Evolutionary conservation across 2,329 filamentous ascomycete genomes (phyloP).

Genomic region (Aspergillus pseudotamarii): DNA sequence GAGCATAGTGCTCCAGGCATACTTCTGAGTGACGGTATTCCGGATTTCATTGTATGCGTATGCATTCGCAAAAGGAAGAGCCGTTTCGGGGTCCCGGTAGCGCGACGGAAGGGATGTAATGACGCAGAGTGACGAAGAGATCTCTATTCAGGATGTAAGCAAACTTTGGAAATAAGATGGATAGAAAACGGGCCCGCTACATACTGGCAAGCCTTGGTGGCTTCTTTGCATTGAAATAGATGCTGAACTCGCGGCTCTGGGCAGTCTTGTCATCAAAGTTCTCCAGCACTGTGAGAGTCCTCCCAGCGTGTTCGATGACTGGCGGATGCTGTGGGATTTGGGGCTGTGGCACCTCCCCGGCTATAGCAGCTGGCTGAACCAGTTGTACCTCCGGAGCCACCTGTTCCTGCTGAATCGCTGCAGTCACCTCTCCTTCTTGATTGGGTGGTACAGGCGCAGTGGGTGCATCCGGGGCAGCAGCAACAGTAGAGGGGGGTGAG

Average conservation of each 20-base stretch:
- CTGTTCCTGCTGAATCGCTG: constrained; percentile 11
- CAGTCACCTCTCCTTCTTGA: constrained; percentile 3
- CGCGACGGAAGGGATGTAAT: constrained; percentile 81
- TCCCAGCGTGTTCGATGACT: constrained; percentile 55
- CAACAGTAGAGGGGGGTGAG: not conserved
- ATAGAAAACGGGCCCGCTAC: constrained; percentile 16
- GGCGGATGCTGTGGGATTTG: constrained; percentile 34
- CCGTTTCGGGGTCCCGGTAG: constrained; percentile 83
- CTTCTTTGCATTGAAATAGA: constrained; percentile 59
- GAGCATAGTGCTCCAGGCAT: constrained; percentile 78
- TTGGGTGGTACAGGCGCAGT: constrained; percentile 6
- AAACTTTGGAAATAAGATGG: not conserved
- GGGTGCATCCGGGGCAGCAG: not conserved
- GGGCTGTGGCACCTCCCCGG: constrained; percentile 26
- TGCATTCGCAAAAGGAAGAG: constrained; percentile 76
- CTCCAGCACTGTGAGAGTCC: constrained; percentile 62
- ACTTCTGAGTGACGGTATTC: constrained; percentile 70
- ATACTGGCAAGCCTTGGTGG: constrained; percentile 51
- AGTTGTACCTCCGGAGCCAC: constrained; percentile 21
- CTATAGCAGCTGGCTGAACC: constrained; percentile 16
- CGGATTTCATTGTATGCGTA: constrained; percentile 79
- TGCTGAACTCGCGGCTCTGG: constrained; percentile 56
- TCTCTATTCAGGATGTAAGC: constrained; percentile 38
- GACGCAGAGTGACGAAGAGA: constrained; percentile 64
- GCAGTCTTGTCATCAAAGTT: constrained; percentile 60